These are phyloP conservation scores for Lantana camara DNA, from an alignment of 257 asterid genomes.

Conservation along the genomic window DNA sequence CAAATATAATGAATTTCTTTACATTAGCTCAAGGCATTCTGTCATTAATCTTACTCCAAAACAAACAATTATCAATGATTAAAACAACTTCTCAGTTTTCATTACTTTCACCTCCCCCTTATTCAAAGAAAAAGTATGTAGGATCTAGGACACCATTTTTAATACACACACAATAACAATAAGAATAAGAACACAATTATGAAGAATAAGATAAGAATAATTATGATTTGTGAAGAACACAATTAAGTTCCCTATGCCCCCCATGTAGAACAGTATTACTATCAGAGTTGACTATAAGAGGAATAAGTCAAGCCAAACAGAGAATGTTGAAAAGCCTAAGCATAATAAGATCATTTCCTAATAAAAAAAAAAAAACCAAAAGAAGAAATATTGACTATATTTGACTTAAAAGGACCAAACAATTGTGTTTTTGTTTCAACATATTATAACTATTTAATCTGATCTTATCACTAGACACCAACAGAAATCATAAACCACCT, in stretches of 20 bases:
- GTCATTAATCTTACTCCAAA: no score
- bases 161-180: no score
- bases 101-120: no score
- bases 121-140: no score
- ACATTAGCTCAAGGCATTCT: no score
- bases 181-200: no score
- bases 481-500: slow-evolving; percentile 35
- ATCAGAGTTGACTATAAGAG: background rate
- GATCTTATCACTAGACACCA: background rate
- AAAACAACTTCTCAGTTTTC: no score
- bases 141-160: no score
- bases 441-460: background rate
- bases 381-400: background rate
- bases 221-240: background rate
- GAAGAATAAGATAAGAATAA: no score
- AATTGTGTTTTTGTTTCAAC: background rate
- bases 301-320: background rate
- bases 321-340: background rate
- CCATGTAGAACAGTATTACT: background rate
- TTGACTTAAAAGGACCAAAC: background rate
- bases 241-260: background rate
- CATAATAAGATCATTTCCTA: background rate
- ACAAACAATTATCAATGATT: no score
- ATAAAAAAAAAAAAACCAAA: background rate
- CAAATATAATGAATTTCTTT: no score